Conservation (phyloP, 768 basidiomycete species). For the Mycena polygramma region DNA sequence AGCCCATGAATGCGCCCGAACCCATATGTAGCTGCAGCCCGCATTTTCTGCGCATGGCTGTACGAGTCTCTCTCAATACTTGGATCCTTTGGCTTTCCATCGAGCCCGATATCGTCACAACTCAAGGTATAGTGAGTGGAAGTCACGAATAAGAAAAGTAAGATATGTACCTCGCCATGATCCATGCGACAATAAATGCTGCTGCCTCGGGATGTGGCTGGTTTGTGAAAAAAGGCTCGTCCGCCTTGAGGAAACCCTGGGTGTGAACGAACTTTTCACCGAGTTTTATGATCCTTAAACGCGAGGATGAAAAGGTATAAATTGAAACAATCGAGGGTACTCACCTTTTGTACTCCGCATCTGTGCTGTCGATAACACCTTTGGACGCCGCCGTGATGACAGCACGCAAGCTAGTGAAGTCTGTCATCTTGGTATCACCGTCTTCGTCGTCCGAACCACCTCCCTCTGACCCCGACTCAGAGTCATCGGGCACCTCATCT, state of each 20-base stretch:
- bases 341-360: slow-evolving; percentile 48
- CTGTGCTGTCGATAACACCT: slow-evolving; percentile 47
- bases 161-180: slow-evolving; percentile 40
- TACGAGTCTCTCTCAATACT: slow-evolving; percentile 38
- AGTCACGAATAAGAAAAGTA: background rate
- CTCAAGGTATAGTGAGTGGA: slow-evolving; percentile 32
- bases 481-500: background rate
- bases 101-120: slow-evolving; percentile 44
- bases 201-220: slow-evolving; percentile 38
- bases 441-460: slow-evolving; percentile 29
- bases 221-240: slow-evolving; percentile 37
- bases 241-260: slow-evolving; percentile 35
- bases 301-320: background rate
- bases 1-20: slow-evolving; percentile 44
- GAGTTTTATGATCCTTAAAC: slow-evolving; percentile 38
- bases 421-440: slow-evolving; percentile 15
- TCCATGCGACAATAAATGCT: slow-evolving; percentile 45
- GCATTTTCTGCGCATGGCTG: slow-evolving; percentile 53
- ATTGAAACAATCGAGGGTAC: no score
- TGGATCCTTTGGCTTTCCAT: slow-evolving; percentile 39
- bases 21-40: slow-evolving; percentile 47
- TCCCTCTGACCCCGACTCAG: background rate
- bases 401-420: slow-evolving; percentile 10
- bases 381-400: slow-evolving; percentile 44
- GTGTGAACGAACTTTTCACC: slow-evolving; percentile 36